A percentile compares a stretch with the other conserved stretches of the same genome.
Evolutionary conservation across 306 rosid species (phyloP).

Genomic region (Acacia confusa): DNA sequence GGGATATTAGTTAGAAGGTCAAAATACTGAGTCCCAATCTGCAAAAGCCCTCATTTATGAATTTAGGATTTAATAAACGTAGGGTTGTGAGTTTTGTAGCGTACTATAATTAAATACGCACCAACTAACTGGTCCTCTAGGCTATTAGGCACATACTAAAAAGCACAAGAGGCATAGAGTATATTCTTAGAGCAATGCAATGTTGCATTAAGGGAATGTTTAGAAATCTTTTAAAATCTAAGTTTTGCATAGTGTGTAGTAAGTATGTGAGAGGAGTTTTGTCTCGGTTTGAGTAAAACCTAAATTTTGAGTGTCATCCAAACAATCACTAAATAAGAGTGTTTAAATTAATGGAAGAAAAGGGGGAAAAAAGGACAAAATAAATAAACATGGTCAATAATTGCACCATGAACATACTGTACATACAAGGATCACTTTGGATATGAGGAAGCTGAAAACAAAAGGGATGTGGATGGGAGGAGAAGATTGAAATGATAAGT

Average conservation of each 20-base stretch:
- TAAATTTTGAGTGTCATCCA: no score
- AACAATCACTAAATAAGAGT: no score
- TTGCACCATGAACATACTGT: not conserved
- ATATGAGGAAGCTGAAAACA: not conserved
- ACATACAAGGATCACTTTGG: not conserved
- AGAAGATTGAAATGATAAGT: not conserved
- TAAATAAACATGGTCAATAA: not conserved
- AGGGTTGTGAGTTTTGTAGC: not conserved
- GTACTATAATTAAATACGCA: not conserved
- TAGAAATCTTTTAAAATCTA: no score
- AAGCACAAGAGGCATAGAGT: not conserved
- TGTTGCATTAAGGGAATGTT: not conserved
- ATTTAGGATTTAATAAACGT: no score
- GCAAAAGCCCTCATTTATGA: no score
- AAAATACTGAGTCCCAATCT: no score
- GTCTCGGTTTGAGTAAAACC: no score
- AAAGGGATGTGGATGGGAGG: not conserved
- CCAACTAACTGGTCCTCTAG: not conserved
- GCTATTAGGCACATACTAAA: not conserved
- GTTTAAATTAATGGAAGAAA: not conserved
- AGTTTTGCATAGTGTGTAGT: no score
- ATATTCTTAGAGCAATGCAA: not conserved
- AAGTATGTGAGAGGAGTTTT: no score
- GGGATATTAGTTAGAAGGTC: not conserved
- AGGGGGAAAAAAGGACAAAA: no score